phyloP scores from a whole-genome alignment of 352 stramenopile genomes.

The Heterotrichella gracilis region DNA sequence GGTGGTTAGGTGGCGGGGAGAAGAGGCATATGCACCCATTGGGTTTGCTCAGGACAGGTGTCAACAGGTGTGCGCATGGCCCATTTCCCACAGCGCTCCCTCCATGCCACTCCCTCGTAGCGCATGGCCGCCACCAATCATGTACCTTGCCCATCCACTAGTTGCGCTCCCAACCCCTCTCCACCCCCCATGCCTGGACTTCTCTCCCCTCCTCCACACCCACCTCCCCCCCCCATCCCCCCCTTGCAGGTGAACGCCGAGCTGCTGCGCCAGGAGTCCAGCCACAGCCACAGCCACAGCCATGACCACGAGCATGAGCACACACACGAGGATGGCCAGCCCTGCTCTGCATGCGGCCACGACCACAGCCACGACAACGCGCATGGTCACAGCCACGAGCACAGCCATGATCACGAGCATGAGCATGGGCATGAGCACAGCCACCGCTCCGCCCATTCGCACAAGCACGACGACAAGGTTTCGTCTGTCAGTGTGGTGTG shows the following conservation, averaged over 20 bases:
- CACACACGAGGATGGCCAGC: background rate
- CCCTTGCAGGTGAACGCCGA: background rate
- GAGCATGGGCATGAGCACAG: background rate
- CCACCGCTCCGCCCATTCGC: background rate
- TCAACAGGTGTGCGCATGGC: too few relatives aligned
- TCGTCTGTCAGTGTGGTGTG: constrained; percentile 23
- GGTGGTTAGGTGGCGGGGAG: too few relatives aligned
- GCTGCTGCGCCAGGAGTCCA: background rate
- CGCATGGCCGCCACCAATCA: too few relatives aligned
- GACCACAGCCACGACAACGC: background rate
- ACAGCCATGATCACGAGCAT: background rate
- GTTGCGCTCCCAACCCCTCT: too few relatives aligned
- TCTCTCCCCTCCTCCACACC: too few relatives aligned
- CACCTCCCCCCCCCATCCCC: constrained; percentile 14
- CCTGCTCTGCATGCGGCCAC: background rate
- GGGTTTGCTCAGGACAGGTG: too few relatives aligned
- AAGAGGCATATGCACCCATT: too few relatives aligned
- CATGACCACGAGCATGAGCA: background rate
- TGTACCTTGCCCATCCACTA: too few relatives aligned
- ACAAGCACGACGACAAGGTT: constrained; percentile 22
- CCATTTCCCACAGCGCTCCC: too few relatives aligned
- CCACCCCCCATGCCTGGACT: too few relatives aligned
- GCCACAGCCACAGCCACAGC: background rate
- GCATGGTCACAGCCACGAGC: background rate
- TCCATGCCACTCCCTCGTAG: too few relatives aligned